Evolutionary conservation across 768 basidiomycete species (phyloP).

Genomic region (Boletus rex-veris): DNA sequence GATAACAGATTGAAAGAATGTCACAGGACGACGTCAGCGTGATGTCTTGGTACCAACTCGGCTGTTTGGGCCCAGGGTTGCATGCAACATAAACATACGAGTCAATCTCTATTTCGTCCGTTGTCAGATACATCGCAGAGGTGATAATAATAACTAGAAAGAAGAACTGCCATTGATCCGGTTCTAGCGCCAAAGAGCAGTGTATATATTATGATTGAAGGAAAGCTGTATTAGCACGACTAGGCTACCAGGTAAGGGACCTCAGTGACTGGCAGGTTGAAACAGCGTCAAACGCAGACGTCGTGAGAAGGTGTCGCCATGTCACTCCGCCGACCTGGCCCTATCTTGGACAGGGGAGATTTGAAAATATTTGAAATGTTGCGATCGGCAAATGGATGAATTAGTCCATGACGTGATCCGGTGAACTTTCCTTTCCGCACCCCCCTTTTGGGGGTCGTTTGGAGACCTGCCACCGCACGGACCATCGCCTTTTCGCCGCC

Average conservation of each 20-base stretch:
- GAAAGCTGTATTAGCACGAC: background rate
- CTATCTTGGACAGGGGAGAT: conserved; percentile 1
- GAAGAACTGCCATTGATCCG: background rate
- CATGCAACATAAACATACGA: background rate
- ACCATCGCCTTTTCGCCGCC: conserved; percentile 1
- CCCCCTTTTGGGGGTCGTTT: conserved; percentile 13
- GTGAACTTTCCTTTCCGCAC: conserved; percentile 6
- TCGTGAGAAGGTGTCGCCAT: conserved; percentile 2
- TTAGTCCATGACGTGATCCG: conserved; percentile 34
- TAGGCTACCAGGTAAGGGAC: too few relatives aligned
- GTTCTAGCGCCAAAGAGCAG: background rate
- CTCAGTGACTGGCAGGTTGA: background rate
- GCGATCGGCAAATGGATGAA: conserved; percentile 31
- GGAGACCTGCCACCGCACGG: conserved; percentile 32
- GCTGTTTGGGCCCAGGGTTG: background rate
- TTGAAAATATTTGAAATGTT: conserved; percentile 18
- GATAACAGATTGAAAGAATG: background rate
- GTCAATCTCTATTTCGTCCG: conserved; percentile 11
- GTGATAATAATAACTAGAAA: conserved; percentile 4
- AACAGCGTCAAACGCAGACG: background rate
- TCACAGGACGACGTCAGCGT: background rate
- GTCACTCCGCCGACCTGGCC: conserved; percentile 1
- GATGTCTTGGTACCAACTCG: background rate
- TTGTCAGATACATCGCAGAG: conserved; percentile 9
- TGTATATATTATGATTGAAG: too few relatives aligned